A percentile compares a stretch with the other conserved stretches of the same genome.
Evolutionary conservation across 225 moss, liverwort and hornwort genomes (phyloP).

Genomic region (Sphagnum tenellum): DNA sequence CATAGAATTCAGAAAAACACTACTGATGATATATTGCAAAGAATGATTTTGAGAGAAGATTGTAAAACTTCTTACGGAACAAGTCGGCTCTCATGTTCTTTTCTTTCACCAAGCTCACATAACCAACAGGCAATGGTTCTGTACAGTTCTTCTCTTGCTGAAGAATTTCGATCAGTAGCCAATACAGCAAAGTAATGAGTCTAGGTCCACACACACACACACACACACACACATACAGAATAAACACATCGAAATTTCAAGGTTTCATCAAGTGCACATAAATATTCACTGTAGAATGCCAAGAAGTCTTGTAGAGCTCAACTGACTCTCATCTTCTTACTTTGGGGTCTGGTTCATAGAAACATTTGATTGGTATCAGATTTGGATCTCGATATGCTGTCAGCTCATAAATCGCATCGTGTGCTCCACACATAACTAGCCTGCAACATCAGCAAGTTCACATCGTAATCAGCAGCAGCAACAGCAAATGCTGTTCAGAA

Average conservation of each 20-base stretch:
- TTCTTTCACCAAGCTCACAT: conserved; percentile 63
- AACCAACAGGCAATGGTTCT: conserved; percentile 73
- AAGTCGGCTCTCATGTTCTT: conserved; percentile 87
- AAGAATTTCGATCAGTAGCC: conserved; percentile 54
- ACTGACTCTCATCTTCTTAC: conserved; percentile 6
- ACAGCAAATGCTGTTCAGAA: too few species aligned
- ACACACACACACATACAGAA: background rate
- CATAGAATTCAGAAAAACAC: too few species aligned
- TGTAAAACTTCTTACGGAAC: conserved; percentile 49
- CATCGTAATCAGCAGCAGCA: background rate
- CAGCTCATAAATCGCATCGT: conserved; percentile 82
- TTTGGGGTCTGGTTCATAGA: conserved; percentile 77
- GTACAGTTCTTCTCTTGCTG: conserved; percentile 73
- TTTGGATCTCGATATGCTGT: conserved; percentile 94
- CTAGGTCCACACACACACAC: conserved; percentile 65
- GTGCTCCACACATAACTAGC: conserved; percentile 85
- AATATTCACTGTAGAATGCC: too few species aligned
- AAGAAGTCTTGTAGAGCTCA: too few species aligned
- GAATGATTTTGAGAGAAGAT: too few species aligned
- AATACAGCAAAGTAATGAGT: conserved; percentile 81
- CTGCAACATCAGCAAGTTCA: conserved; percentile 20
- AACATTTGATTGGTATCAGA: conserved; percentile 70
- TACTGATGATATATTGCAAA: too few species aligned
- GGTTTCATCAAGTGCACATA: too few species aligned
- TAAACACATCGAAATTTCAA: too few species aligned